Conservation (phyloP, 1,284 basidiomycete species). For the Puccinia polysora region DNA sequence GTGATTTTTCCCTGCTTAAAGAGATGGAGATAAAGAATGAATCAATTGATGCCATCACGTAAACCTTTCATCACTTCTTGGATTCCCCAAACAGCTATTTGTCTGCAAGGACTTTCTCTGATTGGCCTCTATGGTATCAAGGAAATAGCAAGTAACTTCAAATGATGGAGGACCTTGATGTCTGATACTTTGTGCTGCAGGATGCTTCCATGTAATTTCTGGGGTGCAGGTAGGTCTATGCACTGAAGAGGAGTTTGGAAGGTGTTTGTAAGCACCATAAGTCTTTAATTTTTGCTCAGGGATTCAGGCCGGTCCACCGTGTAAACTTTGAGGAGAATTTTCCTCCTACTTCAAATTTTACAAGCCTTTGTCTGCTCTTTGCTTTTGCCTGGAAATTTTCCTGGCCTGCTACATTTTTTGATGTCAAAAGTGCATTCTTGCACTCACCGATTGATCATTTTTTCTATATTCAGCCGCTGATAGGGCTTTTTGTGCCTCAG, state of each 20-base stretch:
- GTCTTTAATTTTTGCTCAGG: neutral
- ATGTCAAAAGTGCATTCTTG: neutral
- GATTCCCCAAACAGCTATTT: neutral
- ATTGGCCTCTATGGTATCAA: neutral
- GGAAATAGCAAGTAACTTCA: neutral
- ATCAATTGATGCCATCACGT: neutral
- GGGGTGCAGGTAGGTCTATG: constrained; percentile 6
- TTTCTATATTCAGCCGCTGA: neutral
- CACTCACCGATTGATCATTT: neutral
- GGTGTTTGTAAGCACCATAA: neutral
- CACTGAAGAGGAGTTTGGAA: neutral
- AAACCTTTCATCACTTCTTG: neutral
- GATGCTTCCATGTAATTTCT: neutral
- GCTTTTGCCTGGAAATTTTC: neutral
- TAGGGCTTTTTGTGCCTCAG: neutral
- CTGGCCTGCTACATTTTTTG: neutral
- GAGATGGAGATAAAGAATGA: neutral
- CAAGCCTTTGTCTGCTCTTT: neutral
- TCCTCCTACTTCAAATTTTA: neutral
- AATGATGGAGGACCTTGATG: neutral
- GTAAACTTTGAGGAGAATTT: neutral
- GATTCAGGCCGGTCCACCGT: neutral
- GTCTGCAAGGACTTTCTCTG: too few relatives aligned
- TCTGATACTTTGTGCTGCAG: neutral
- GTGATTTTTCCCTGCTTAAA: neutral